Base-by-base conservation (phyloP, 257 asterid species). In the Thymus mandschuricus region DNA sequence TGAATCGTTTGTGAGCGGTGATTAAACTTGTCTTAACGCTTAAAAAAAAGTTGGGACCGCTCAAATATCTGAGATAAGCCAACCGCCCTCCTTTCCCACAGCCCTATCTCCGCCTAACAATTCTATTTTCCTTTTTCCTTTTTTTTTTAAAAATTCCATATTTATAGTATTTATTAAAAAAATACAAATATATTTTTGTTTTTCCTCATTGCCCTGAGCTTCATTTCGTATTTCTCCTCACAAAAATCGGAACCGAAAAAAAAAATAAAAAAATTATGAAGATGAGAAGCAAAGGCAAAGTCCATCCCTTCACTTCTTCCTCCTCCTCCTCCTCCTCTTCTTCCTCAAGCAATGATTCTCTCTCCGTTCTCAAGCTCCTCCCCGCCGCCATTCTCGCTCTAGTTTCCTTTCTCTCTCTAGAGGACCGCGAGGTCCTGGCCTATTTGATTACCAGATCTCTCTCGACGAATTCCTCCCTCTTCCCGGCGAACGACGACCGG, bases 211-310 rank as follows among this genome's bases (percentile, higher is more conserved):
- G 11, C 60, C 72, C 60, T 34, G 60, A 61, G 29, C 60, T 61
- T 21, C 45, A 68, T 15, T 52, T 65, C 50, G 45, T 57, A 56
- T 52, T 11, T 15, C 57, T 3, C 65, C 62, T 6, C 58, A 52
- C 57, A 15, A 5, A 51, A 5, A 4, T 5, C n/a, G 49, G 49
- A 44, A 44, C n/a, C 12, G 49, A 44, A 44, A 2, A 43, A 6
- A 43, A 8, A 49, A 48, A 31, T 38, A n/a, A 50, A 34, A 63
- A 40, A 72, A 73, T 28, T 70, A 80, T 76, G 85, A 85, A 82
- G 59, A 87, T 86, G 90, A 84, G 89, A 83, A 84, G 80, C 88
- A 86, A 86, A 79, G 95, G 92, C 76, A 90, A 84, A 82, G 87
- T 91, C 31, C 96, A 91, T 31, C 96, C 96, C 43, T 84, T 84